These are phyloP conservation scores for Pleurozium schreberi DNA, from an alignment of 225 moss, liverwort and hornwort genomes.

Conservation along the genomic window DNA sequence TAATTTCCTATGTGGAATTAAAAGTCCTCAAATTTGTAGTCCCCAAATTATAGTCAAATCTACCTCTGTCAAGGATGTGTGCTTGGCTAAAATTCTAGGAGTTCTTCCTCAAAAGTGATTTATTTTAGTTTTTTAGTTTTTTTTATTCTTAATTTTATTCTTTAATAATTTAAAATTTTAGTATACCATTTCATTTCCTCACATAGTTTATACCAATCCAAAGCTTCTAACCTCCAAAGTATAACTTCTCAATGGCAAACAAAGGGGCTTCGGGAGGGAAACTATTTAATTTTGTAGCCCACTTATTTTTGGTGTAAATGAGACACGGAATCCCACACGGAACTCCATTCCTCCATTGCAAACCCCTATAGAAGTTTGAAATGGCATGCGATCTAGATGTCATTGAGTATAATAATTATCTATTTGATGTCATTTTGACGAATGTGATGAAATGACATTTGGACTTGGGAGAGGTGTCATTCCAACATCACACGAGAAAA, in stretches of 20 bases:
- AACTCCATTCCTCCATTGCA: too few relatives aligned
- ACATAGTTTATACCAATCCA: rapidly evolving
- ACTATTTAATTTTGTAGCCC: not conserved
- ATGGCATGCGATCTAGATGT: not conserved
- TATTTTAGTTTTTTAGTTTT: too few relatives aligned
- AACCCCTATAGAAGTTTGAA: not conserved
- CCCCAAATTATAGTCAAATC: too few relatives aligned
- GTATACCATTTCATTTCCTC: not conserved
- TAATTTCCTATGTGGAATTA: too few relatives aligned
- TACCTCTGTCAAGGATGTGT: not conserved
- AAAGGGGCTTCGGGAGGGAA: rapidly evolving
- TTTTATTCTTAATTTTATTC: too few relatives aligned
- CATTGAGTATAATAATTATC: rapidly evolving
- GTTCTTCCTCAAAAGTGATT: rapidly evolving
- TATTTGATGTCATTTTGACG: not conserved
- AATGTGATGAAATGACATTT: not conserved
- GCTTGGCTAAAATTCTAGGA: too few relatives aligned
- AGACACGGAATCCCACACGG: too few relatives aligned
- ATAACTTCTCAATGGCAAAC: not conserved
- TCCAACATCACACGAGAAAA: too few relatives aligned
- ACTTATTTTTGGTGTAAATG: not conserved
- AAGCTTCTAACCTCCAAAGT: not conserved
- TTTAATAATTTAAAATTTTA: too few relatives aligned
- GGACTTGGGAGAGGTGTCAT: too few relatives aligned
- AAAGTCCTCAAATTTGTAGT: not conserved